phyloP scores from a whole-genome alignment of 208 protist species.

The Trypanosoma caninum region DNA sequence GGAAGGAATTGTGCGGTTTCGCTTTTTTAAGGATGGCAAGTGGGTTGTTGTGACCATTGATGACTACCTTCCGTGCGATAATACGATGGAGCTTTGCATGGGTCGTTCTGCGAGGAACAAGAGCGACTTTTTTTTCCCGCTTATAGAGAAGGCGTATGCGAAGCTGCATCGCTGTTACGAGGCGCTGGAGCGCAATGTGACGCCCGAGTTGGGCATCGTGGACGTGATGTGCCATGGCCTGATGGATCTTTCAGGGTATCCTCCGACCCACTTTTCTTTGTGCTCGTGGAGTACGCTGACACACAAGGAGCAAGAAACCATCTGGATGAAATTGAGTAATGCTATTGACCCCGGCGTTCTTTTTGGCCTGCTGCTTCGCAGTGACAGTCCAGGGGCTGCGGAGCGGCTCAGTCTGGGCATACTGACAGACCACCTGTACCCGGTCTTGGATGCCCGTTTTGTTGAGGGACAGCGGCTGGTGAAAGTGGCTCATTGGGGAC shows the following conservation, averaged over 20 bases:
- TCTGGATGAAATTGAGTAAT: slow-evolving; percentile 67
- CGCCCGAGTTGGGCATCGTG: slow-evolving; percentile 40
- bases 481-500: slow-evolving; percentile 67
- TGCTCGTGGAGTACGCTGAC: slow-evolving; percentile 26
- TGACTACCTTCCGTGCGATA: slow-evolving; percentile 81
- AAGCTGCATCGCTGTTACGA: slow-evolving; percentile 91
- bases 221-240: slow-evolving; percentile 62
- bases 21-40: slow-evolving; percentile 76
- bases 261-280: slow-evolving; percentile 32
- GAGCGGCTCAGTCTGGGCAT: slow-evolving; percentile 57
- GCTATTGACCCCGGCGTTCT: slow-evolving; percentile 39
- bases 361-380: slow-evolving; percentile 44
- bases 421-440: slow-evolving; percentile 73
- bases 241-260: slow-evolving; percentile 68
- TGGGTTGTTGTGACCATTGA: slow-evolving; percentile 86
- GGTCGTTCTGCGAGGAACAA: slow-evolving; percentile 26
- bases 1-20: slow-evolving; percentile 82
- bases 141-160: slow-evolving; percentile 92
- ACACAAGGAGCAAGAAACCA: slow-evolving; percentile 29
- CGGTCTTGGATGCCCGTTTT: slow-evolving; percentile 68
- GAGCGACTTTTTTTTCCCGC: slow-evolving; percentile 59
- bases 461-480: slow-evolving; percentile 73
- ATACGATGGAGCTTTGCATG: slow-evolving; percentile 43
- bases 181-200: slow-evolving; percentile 68
- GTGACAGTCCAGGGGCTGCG: slow-evolving; percentile 28